Evolutionary conservation across 495 filamentous ascomycete genomes (phyloP).

Genomic region (Cercophora newfieldiana): DNA sequence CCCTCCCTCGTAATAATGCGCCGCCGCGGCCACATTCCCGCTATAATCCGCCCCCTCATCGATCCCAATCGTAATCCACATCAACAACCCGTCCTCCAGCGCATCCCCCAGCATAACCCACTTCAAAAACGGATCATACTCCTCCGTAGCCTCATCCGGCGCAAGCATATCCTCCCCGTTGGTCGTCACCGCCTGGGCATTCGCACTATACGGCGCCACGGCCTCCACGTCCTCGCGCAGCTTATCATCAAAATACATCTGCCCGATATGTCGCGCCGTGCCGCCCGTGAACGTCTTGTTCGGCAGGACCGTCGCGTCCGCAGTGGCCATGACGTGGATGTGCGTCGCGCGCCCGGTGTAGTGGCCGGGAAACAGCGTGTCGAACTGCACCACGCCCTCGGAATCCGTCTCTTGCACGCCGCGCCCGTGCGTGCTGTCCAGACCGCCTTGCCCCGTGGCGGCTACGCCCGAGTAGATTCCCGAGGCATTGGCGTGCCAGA

Average conservation of each 20-base stretch:
- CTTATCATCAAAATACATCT: slow-evolving; percentile 59
- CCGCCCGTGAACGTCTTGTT: slow-evolving; percentile 53
- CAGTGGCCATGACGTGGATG: slow-evolving; percentile 55
- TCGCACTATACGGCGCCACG: slow-evolving; percentile 54
- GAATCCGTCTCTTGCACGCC: slow-evolving; percentile 35
- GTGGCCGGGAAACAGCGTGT: slow-evolving; percentile 61
- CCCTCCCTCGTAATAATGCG: neutral
- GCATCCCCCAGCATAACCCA: slow-evolving; percentile 50
- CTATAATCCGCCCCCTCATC: slow-evolving; percentile 36
- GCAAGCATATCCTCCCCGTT: slow-evolving; percentile 46
- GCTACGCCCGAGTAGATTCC: slow-evolving; percentile 52
- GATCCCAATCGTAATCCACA: slow-evolving; percentile 60
- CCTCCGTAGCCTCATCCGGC: slow-evolving; percentile 35
- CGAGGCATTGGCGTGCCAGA: slow-evolving; percentile 61
- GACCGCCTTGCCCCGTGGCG: slow-evolving; percentile 36
- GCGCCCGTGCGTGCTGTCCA: slow-evolving; percentile 30
- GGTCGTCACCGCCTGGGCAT: slow-evolving; percentile 46
- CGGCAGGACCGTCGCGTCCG: slow-evolving; percentile 39
- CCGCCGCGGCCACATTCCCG: slow-evolving; percentile 15
- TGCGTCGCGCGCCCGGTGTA: slow-evolving; percentile 61
- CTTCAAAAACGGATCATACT: slow-evolving; percentile 44
- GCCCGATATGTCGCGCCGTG: slow-evolving; percentile 49
- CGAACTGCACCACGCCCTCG: slow-evolving; percentile 58
- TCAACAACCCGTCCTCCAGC: slow-evolving; percentile 52
- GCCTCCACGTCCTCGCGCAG: slow-evolving; percentile 53